Evolutionary conservation across 345 rosid species (phyloP).

Genomic region (Populus ilicifolia): DNA sequence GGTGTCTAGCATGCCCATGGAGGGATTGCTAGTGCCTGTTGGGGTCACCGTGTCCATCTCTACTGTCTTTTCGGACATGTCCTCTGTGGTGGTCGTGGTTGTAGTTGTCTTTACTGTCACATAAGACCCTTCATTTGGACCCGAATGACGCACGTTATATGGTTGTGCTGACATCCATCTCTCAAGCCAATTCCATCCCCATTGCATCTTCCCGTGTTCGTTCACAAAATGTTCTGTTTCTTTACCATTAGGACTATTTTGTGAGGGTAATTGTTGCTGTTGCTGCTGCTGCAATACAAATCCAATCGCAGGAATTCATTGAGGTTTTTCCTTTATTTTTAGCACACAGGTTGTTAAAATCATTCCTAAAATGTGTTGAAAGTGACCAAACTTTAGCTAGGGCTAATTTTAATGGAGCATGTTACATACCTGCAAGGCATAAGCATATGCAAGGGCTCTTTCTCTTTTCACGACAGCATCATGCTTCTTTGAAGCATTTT

Average conservation of each 20-base stretch:
- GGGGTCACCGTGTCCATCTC: constrained; percentile 64
- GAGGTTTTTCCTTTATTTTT: background rate
- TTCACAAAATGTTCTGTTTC: constrained; percentile 34
- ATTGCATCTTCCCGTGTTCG: constrained; percentile 50
- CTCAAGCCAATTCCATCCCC: constrained; percentile 98
- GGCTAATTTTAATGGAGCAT: background rate
- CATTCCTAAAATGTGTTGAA: too few relatives aligned
- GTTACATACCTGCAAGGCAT: constrained; percentile 61
- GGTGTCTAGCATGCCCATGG: constrained; percentile 25
- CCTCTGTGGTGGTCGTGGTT: constrained; percentile 49
- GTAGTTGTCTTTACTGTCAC: constrained; percentile 45
- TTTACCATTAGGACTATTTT: constrained; percentile 22
- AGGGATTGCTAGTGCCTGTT: constrained; percentile 18
- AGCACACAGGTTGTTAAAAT: background rate
- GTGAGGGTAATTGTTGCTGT: constrained; percentile 35
- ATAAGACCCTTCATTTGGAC: constrained; percentile 47
- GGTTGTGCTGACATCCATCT: constrained; percentile 92
- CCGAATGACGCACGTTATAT: constrained; percentile 37
- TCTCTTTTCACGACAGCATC: constrained; percentile 70
- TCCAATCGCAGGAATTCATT: background rate
- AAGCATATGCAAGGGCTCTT: constrained; percentile 94
- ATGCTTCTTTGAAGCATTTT: constrained; percentile 42
- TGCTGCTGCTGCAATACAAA: constrained; percentile 13
- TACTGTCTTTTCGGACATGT: constrained; percentile 76
- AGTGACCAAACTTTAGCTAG: background rate